Base-by-base conservation (phyloP, 345 rosid genomes). In the Lepidium aucheri region DNA sequence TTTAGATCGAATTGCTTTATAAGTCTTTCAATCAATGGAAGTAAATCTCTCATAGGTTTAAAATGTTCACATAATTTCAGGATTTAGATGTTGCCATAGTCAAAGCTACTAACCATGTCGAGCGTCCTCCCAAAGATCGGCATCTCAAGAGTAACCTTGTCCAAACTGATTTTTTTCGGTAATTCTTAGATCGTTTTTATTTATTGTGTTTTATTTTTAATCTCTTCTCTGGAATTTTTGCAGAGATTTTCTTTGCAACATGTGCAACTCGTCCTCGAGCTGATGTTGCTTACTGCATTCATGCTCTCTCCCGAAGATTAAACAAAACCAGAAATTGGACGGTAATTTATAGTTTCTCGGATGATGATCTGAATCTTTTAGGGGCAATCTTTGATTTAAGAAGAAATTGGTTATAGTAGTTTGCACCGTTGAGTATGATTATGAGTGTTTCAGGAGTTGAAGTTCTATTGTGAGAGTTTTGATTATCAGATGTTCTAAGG, bases 71-170 rank as follows among this genome's bases (percentile, higher is more conserved):
- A 24, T 53, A 32, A 40, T 62, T 33, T 32, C 78, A 90, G 97
- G 92, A 85, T 43, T 68, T 90, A 85, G 97, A 90, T 77, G 85
- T 90, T 17, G 97, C 97, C 63, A 70, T 90, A 40, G 97, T 90
- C 61, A 90, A 90, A 71, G 92, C 97, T n/a, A 87, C 97, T 47
- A 90, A 87, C 65, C 97, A 90, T 65, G 97, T 90, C 50, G 97
- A 87, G 81, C 76, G 86, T 68, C 92, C 90, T 14, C 97, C 97
- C 62, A 90, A 90, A 65, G 97, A 90, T 20, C 74, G 97, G 59
- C 91, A 87, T 70, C 87, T 90, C 60, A 65, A 78, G 60, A 90
- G 97, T 90, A 22, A 65, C 79, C 7, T 24, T 40, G 40, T 36
- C 2, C 28, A 46, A 20, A 44, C 30, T 8, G 2, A 3, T 24